Evolutionary conservation across 805 yeast species (phyloP).

Genomic region (Candida takata): DNA sequence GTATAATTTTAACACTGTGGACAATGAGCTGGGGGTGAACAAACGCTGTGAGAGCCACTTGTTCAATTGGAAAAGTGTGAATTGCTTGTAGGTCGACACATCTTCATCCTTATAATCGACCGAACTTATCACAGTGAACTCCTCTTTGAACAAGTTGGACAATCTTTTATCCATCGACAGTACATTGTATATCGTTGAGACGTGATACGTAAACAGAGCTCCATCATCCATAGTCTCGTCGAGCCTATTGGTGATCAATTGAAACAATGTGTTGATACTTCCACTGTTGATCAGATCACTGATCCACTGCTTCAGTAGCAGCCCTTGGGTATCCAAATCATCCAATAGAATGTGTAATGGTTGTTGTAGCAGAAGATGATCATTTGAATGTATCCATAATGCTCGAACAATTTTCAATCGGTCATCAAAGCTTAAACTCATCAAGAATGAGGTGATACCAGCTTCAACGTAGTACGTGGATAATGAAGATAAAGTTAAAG

Average conservation of each 20-base stretch:
- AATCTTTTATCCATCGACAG: conserved; percentile 40
- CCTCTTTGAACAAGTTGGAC: conserved; percentile 45
- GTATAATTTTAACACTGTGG: conserved; percentile 37
- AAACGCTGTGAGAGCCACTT: conserved; percentile 36
- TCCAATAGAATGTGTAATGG: conserved; percentile 69
- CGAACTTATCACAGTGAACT: conserved; percentile 50
- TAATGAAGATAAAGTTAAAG: conserved; percentile 46
- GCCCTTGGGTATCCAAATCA: conserved; percentile 40
- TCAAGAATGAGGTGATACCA: conserved; percentile 51
- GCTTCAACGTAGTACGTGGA: conserved; percentile 60
- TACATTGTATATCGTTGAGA: conserved; percentile 46
- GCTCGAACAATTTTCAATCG: conserved; percentile 51
- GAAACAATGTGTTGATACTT: conserved; percentile 52
- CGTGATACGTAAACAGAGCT: conserved; percentile 54
- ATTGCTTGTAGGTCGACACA: conserved; percentile 54
- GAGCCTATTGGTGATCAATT: conserved; percentile 50
- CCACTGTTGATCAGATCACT: conserved; percentile 40
- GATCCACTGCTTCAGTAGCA: conserved; percentile 45
- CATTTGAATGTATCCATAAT: conserved; percentile 72
- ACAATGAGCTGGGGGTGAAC: conserved; percentile 32
- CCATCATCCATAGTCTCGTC: conserved; percentile 50
- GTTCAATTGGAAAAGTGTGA: conserved; percentile 39
- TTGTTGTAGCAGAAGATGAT: conserved; percentile 39
- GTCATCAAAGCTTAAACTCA: conserved; percentile 32
- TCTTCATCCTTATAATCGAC: conserved; percentile 36